Evolutionary conservation across 2,329 filamentous ascomycete species (phyloP).

Genomic region (Lachnum nothofagi): DNA sequence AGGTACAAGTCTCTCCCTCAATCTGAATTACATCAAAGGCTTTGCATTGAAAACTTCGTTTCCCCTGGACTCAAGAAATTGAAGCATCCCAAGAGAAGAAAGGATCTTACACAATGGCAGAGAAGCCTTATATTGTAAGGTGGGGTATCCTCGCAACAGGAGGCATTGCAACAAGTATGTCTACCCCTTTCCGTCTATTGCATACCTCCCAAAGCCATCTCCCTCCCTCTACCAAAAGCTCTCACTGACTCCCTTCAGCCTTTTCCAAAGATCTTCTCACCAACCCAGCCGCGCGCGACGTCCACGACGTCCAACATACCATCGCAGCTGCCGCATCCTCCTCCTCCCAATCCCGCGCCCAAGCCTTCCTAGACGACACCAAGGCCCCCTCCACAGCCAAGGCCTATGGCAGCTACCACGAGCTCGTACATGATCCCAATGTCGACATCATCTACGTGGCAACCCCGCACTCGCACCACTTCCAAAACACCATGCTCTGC

Average conservation of each 20-base stretch:
- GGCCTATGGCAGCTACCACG: slow-evolving; percentile 62
- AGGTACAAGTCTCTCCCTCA: too few relatives aligned
- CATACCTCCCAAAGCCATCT: too few relatives aligned
- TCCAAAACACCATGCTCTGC: slow-evolving; percentile 61
- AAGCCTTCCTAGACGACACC: slow-evolving; percentile 55
- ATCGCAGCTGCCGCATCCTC: slow-evolving; percentile 63
- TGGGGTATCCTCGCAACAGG: slow-evolving; percentile 36
- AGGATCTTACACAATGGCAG: slow-evolving; percentile 19
- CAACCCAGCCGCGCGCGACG: slow-evolving; percentile 54
- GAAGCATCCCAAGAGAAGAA: background rate
- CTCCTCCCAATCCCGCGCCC: slow-evolving; percentile 53
- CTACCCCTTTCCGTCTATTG: background rate
- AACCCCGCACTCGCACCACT: slow-evolving; percentile 69
- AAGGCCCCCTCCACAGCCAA: slow-evolving; percentile 52
- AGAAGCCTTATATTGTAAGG: slow-evolving; percentile 26
- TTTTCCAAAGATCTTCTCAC: slow-evolving; percentile 61
- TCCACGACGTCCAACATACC: slow-evolving; percentile 56
- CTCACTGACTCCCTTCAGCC: slow-evolving; percentile 29
- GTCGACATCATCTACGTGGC: slow-evolving; percentile 67
- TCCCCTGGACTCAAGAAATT: too few relatives aligned
- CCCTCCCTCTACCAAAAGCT: background rate
- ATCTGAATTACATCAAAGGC: too few relatives aligned
- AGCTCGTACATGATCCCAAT: slow-evolving; percentile 58
- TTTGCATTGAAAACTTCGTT: too few relatives aligned
- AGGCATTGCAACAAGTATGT: slow-evolving; percentile 34